phyloP scores from a whole-genome alignment of 306 rosid species.

The Psophocarpus tetragonolobus region DNA sequence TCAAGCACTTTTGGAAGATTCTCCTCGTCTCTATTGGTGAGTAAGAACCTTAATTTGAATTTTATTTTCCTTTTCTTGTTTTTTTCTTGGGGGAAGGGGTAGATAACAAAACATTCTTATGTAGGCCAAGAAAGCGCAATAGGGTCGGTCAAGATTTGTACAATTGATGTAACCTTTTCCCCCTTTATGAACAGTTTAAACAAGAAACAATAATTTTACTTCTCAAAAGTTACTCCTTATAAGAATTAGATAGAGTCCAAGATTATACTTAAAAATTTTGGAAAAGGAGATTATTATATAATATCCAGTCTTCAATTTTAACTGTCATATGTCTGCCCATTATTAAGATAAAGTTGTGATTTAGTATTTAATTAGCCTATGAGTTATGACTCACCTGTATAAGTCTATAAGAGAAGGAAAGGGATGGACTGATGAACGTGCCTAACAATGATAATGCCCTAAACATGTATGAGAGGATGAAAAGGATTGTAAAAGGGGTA shows the following conservation, averaged over 20 bases:
- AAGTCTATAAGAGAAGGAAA: neutral
- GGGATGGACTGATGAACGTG: neutral
- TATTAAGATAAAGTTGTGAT: neutral
- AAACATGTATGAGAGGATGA: neutral
- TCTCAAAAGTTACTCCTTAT: neutral
- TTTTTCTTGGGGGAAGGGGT: neutral
- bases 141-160: neutral
- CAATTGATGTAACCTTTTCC: neutral
- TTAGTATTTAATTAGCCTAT: neutral
- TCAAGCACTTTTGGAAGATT: constrained; percentile 74
- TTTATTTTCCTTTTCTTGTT: neutral
- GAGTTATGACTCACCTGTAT: no score
- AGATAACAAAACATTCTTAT: neutral
- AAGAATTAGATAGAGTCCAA: neutral
- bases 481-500: neutral
- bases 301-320: neutral
- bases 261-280: neutral
- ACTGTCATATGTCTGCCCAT: neutral
- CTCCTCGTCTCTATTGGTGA: constrained; percentile 87
- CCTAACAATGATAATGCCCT: neutral
- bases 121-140: constrained; percentile 8
- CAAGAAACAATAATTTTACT: neutral
- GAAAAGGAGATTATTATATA: neutral
- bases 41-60: constrained; percentile 42
- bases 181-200: neutral